These are phyloP conservation scores for Acmispon strigosus DNA, from an alignment of 306 rosid species.

Conservation along the genomic window DNA sequence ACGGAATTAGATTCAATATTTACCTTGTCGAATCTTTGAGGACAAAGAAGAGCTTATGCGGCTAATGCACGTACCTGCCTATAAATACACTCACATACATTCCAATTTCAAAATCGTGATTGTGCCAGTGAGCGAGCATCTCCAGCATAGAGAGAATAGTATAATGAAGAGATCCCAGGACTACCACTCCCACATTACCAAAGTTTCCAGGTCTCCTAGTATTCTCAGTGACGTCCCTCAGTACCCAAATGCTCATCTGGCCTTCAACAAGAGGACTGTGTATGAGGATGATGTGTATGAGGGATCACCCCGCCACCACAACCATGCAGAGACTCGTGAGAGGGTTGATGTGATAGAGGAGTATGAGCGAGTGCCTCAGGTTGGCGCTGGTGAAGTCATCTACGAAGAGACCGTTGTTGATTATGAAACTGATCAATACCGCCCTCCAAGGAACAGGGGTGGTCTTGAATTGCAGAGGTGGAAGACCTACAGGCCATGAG, in stretches of 20 bases:
- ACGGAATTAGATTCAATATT: slow-evolving; percentile 28
- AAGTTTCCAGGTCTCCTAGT: slow-evolving; percentile 22
- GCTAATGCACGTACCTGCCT: background rate
- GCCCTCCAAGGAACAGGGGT: slow-evolving; percentile 15
- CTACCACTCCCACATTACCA: slow-evolving; percentile 27
- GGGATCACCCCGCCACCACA: background rate
- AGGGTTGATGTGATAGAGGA: slow-evolving; percentile 36
- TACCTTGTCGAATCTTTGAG: background rate
- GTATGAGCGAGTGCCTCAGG: slow-evolving; percentile 10
- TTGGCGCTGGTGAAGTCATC: slow-evolving; percentile 1
- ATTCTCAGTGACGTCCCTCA: slow-evolving; percentile 33
- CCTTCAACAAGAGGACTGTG: slow-evolving; percentile 20
- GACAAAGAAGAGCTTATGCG: background rate
- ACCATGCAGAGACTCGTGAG: slow-evolving; percentile 17
- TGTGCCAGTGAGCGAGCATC: background rate
- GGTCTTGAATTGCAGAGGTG: slow-evolving; percentile 26
- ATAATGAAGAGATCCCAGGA: slow-evolving; percentile 10
- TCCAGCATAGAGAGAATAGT: background rate
- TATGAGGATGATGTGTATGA: slow-evolving; percentile 13
- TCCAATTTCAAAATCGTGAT: background rate
- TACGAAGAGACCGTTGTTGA: slow-evolving; percentile 27
- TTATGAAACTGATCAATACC: slow-evolving; percentile 10
- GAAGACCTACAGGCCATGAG: slow-evolving; percentile 24
- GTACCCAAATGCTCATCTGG: slow-evolving; percentile 15
- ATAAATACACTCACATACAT: background rate